Evolutionary conservation across 2,329 filamentous ascomycete species (phyloP).

Genomic region (Immersiporthe knoxdaviesiana): DNA sequence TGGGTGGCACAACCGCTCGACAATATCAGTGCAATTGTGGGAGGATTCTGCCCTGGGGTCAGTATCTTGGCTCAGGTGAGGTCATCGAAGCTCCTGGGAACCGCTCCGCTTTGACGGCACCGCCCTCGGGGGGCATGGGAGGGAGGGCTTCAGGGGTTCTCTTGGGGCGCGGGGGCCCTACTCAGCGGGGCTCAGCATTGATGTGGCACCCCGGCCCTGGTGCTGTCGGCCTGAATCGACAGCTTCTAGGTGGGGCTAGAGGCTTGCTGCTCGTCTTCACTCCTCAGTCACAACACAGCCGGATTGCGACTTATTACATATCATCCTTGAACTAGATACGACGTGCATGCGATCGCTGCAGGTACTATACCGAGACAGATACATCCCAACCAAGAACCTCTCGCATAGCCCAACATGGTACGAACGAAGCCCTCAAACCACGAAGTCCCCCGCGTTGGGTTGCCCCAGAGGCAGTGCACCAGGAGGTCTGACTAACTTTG

Average conservation of each 20-base stretch:
- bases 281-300: neutral
- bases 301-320: neutral
- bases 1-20: neutral
- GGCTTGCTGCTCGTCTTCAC: neutral
- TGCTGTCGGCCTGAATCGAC: neutral
- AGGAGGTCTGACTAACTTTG: constrained; percentile 10
- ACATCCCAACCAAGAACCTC: neutral
- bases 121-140: constrained; percentile 1
- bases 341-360: neutral
- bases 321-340: neutral
- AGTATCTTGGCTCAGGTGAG: constrained; percentile 9
- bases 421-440: neutral
- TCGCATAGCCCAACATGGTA: constrained; percentile 24
- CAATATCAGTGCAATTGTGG: neutral
- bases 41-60: neutral
- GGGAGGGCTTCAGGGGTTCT: neutral
- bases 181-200: constrained; percentile 18
- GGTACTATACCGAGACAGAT: neutral
- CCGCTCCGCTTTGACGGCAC: constrained; percentile 10
- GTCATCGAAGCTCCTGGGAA: constrained; percentile 16
- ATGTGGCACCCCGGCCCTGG: constrained; percentile 10
- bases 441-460: neutral
- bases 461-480: neutral
- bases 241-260: neutral
- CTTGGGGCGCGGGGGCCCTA: constrained; percentile 12